A percentile compares a stretch with the other conserved stretches of the same genome.
phyloP scores from a whole-genome alignment of 352 stramenopile species.

The Pythium brassicae region DNA sequence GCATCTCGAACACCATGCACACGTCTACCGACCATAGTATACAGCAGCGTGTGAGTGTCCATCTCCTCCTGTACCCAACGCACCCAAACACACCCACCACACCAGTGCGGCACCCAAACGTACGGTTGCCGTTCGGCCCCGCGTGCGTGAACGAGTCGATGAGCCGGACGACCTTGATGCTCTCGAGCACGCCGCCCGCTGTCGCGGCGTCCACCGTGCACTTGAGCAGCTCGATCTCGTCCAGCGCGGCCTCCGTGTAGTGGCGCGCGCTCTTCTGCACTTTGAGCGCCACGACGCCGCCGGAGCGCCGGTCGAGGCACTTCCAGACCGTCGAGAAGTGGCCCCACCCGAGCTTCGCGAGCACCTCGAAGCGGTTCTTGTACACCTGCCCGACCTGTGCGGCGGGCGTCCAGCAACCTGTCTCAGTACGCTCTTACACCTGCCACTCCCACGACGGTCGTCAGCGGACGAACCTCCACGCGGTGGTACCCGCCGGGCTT shows the following conservation, averaged over 20 bases:
- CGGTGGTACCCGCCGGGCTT: constrained; percentile 97
- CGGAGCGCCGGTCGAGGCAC: constrained; percentile 86
- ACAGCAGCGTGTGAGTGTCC: background rate
- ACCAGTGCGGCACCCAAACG: constrained; percentile 6
- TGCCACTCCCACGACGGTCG: no score
- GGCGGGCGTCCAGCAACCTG: no score
- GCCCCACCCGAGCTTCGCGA: constrained; percentile 99
- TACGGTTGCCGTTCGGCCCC: constrained; percentile 93
- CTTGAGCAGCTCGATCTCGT: constrained; percentile 98
- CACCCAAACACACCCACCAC: background rate
- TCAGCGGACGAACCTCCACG: constrained; percentile 64
- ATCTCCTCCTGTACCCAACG: no score
- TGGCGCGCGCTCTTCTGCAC: constrained; percentile 98
- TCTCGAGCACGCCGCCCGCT: constrained; percentile 13
- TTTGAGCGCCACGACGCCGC: constrained; percentile 92
- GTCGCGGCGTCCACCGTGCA: constrained; percentile 74
- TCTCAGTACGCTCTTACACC: no score
- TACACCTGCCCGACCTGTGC: constrained; percentile 86
- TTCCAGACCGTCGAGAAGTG: constrained; percentile 99
- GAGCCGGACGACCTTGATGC: constrained; percentile 57
- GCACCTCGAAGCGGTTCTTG: constrained; percentile 93
- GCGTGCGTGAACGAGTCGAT: constrained; percentile 97
- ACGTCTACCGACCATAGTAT: constrained; percentile 63
- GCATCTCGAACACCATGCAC: constrained; percentile 99
- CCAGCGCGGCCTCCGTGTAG: constrained; percentile 97